phyloP scores from a whole-genome alignment of 345 rosid genomes.

The Eucalyptus caleyi region DNA sequence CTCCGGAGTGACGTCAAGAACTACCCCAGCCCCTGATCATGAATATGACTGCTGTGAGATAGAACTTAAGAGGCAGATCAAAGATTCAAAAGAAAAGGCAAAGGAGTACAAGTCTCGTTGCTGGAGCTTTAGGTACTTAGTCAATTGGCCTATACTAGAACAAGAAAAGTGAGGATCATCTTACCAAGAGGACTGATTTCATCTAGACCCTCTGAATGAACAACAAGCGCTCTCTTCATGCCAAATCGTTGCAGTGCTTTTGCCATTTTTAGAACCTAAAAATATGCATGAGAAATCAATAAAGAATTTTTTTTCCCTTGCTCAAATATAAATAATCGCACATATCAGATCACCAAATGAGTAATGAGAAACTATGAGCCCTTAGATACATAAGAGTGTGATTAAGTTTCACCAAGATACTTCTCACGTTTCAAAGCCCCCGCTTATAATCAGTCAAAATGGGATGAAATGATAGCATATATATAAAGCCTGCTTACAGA shows the following conservation, averaged over 20 bases:
- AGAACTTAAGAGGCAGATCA: not conserved
- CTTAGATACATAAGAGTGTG: not conserved
- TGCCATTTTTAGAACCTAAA: conserved; percentile 88
- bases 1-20: conserved; percentile 59
- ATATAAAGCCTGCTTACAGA: not conserved
- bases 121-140: not conserved
- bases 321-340: not conserved
- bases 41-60: not conserved
- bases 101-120: not conserved
- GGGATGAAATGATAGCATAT: not conserved
- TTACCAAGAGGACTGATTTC: conserved; percentile 96
- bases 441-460: not conserved
- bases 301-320: not conserved
- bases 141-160: not conserved
- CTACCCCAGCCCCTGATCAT: conserved; percentile 56
- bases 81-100: not conserved
- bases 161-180: not conserved
- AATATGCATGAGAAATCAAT: not conserved
- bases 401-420: not conserved
- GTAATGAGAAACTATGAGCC: not conserved
- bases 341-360: not conserved
- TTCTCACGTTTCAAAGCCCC: not conserved
- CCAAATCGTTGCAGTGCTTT: conserved; percentile 84
- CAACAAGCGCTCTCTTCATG: conserved; percentile 86
- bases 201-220: conserved; percentile 91